Base-by-base conservation (phyloP, 352 stramenopile species). In the Phytophthora quininea region DNA sequence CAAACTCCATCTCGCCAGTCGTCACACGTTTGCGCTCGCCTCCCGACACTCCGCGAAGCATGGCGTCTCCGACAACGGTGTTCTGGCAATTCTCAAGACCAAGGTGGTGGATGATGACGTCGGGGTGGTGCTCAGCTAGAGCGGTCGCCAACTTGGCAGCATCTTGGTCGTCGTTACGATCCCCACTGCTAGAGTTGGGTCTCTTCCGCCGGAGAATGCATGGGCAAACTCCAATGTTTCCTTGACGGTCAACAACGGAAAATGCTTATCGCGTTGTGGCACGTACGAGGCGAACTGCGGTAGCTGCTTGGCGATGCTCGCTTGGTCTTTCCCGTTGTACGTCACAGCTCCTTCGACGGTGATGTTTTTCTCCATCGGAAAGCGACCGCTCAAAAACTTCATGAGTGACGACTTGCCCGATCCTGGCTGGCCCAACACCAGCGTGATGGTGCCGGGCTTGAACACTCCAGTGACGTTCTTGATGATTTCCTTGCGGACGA, bases 11-110 rank as follows among this genome's bases (percentile, higher is more conserved):
- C 43, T 91, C 90, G 15, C 82, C 87, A 40, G 91, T 90, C 58
- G 93, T 97, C 19, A 96, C 80, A 19, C 92, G 76, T 72, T 97
- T 97, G 62, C 83, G 85, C 70, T 98, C 92, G 30, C 92, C 90
- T 47, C 92, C 92, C 7, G 74, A 91, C 11, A 96, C 71, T n/a
- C 79, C 80, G 14, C 80, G 76, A 15, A 84, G 35, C 69, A 86
- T 86, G 32, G 40, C 75, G 42, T 83, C 74, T 29, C 80, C 80
- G 5, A 89, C 72, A 29, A 89, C 67, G 6, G 83, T 88, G 58
- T 89, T 63, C 14, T 80, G 49, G 27, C 73, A 83, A 49, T 76
- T 84, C 14, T 69, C 58, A 11, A 89, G 72, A 38, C 78, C 75
- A 11, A 84, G 52, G 42, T 79, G 76, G 14, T 67, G 47, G 19